Base-by-base conservation (phyloP, 169 alveolate genomes). In the Plasmodium cynomolgi region DNA sequence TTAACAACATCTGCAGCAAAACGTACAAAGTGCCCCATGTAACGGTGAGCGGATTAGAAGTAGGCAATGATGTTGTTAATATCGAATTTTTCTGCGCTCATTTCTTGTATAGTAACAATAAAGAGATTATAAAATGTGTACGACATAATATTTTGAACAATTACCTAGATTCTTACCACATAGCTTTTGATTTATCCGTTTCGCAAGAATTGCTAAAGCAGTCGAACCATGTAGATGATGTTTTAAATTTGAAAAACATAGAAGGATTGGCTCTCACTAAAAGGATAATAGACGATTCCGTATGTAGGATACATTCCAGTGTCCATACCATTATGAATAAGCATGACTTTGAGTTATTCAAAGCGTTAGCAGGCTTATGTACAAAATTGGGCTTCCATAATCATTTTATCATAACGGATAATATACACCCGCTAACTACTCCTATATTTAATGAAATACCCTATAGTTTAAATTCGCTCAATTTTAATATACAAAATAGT, bases 81-180 rank as follows among this genome's bases (percentile, higher is more conserved):
- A 11, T 90, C 11, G 94, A 81, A 90, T 90, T 90, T 90, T 37
- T 90, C 6, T 90, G 94, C 83, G 94, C 94, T n/a, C 94, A 90
- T 81, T 90, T 90, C 34, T 81, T 90, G 47, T 90, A 90, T 90
- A 90, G 77, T 81, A 81, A 90, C 83, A 81, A 90, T 17, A 80
- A 72, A 15, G 94, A 90, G 73, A 68, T 90, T 80, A 90, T 90
- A 58, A 90, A 90, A 90, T 90, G 94, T 90, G 62, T 90, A 71
- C 81, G 74, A 58, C 56, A 81, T 31, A 90, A 90, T 33, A 11
- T 9, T 58, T 80, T 90, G 33, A 81, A 81, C 9, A 90, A 90
- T 90, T 90, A 90, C 33, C 73, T 90, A 81, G 91, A 90, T 90
- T 26, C 91, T 1, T 90, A 80, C 74, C 94, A 90, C 54, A 90